phyloP scores from a whole-genome alignment of 2,329 filamentous ascomycete genomes.

The Laburnicola sp. region DNA sequence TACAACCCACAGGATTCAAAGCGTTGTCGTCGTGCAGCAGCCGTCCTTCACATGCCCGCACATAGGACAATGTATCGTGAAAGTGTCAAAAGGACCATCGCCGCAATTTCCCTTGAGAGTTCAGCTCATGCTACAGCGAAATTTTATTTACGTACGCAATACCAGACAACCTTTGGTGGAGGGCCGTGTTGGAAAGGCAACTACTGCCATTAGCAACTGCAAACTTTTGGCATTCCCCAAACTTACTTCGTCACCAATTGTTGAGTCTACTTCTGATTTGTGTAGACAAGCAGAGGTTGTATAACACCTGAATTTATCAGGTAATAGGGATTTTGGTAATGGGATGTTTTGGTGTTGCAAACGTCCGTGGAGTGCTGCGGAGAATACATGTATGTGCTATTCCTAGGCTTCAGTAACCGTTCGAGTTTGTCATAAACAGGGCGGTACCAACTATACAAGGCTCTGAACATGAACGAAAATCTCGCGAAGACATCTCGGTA shows the following conservation, averaged over 20 bases:
- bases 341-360: not conserved
- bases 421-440: not conserved
- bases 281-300: not conserved
- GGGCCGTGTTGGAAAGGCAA: not conserved
- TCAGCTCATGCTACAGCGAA: not conserved
- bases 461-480: not conserved
- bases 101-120: not conserved
- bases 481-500: not conserved
- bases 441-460: not conserved
- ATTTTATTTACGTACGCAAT: not conserved
- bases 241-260: not conserved
- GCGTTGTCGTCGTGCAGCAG: not conserved
- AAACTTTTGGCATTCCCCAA: not conserved
- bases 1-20: too few species aligned
- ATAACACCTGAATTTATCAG: too few species aligned
- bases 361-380: not conserved
- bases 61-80: not conserved
- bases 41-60: not conserved
- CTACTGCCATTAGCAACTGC: not conserved
- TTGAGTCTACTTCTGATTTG: too few species aligned
- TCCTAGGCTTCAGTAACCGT: not conserved
- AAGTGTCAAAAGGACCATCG: not conserved
- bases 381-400: not conserved
- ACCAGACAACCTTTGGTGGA: not conserved
- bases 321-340: not conserved